phyloP scores from a whole-genome alignment of 129 eudicot species.

The Chrysanthemum makinoi region DNA sequence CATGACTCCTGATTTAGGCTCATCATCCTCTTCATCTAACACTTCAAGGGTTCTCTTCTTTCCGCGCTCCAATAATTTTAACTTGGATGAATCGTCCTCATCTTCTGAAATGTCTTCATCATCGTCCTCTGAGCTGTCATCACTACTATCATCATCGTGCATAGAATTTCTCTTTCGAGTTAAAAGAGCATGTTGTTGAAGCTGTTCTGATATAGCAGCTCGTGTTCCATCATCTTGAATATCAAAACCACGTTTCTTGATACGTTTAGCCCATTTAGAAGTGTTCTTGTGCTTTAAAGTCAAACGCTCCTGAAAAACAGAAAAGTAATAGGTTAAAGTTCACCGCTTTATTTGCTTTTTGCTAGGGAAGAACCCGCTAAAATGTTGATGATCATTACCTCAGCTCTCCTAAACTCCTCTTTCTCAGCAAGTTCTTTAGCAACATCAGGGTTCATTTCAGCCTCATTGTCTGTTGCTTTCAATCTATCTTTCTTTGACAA shows the following conservation, averaged over 20 bases:
- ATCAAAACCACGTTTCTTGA: constrained; percentile 70
- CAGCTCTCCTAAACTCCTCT: constrained; percentile 85
- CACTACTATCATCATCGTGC: constrained; percentile 55
- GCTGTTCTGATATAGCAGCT: constrained; percentile 92
- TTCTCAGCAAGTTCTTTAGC: constrained; percentile 88
- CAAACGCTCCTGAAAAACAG: constrained; percentile 64
- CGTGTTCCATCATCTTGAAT: constrained; percentile 89
- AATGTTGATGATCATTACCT: constrained; percentile 39
- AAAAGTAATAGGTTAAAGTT: constrained; percentile 3
- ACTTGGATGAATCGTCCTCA: constrained; percentile 44
- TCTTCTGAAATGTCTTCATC: constrained; percentile 57
- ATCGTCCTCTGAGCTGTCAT: constrained; percentile 59
- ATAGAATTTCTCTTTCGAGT: constrained; percentile 79
- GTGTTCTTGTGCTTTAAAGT: constrained; percentile 83
- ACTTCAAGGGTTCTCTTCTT: constrained; percentile 64
- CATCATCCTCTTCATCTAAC: constrained; percentile 65
- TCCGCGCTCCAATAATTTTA: constrained; percentile 66
- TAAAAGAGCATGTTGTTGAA: constrained; percentile 70
- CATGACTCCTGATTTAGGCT: constrained; percentile 78
- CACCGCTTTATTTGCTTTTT: neutral
- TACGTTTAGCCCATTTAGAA: constrained; percentile 90
- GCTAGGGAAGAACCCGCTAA: neutral
- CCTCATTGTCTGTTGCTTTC: constrained; percentile 46
- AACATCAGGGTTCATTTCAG: constrained; percentile 66
- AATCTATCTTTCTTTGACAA: constrained; percentile 69